Evolutionary conservation across 805 yeast genomes (phyloP), one percentile per base, ranked within the genome.

Genomic region (Dipodascus albidus): DNA sequence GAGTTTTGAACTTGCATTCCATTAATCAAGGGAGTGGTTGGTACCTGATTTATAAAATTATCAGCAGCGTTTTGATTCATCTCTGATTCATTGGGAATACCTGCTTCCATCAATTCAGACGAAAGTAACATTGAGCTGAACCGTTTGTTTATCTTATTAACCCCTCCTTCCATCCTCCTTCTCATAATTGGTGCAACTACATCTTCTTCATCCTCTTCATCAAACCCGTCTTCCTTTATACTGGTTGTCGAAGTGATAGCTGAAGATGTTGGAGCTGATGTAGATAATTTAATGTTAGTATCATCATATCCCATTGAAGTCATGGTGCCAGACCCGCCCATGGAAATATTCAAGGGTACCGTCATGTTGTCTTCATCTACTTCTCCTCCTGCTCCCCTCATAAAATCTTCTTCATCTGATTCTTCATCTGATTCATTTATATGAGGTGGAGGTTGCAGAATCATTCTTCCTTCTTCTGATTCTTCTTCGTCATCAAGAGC

Each of bases 191-290:
- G 44, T n/a, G 44, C 17, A n/a, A 38, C 20, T 6, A n/a, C 44
- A 38, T 38, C 44, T 6, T 38, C 6, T 41, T 42, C 53, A 2
- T 51, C 20, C 20, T 27, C 50, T 15, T 35, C 42, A n/a, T 8
- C 52, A n/a, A 35, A 52, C 21, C 35, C 35, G 23, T 11, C 41
- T 52, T 49, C 52, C 11, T 17, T 47, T 33, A 49, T n/a, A 24
- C 14, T 14, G 15, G 9, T n/a, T n/a, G 8, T 23, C 17, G 50
- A 19, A 11, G 52, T 38, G 6, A 17, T 4, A 3, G 44, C 44
- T 6, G 44, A 27, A 11, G 33, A 11, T 11, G 33, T 27, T 6
- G 33, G 33, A 27, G 33, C 33, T 6, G 33, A 27, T 27, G 33
- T 27, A 6, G 33, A 27, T 11, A 27, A 27, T 27, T 6, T 27